phyloP scores from a whole-genome alignment of 2,329 filamentous ascomycete genomes.

The Westerdykella sp. region DNA sequence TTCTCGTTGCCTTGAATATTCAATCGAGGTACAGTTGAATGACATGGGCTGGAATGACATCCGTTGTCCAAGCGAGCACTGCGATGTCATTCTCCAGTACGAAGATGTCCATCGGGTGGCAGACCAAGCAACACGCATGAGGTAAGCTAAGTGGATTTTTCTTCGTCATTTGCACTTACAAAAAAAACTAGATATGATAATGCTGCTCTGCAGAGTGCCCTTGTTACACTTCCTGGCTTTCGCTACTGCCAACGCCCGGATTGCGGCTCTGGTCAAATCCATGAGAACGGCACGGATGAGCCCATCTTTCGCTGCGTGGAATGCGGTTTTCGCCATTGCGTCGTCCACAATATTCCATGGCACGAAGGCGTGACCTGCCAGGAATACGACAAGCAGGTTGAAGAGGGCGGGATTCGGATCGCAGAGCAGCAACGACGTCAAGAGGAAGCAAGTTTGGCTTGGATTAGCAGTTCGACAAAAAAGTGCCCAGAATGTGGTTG shows the following conservation, averaged over 20 bases:
- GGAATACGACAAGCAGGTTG: slow-evolving; percentile 32
- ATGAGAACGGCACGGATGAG: slow-evolving; percentile 41
- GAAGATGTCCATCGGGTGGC: slow-evolving; percentile 38
- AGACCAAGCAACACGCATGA: slow-evolving; percentile 14
- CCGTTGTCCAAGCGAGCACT: slow-evolving; percentile 46
- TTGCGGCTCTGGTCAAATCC: slow-evolving; percentile 50
- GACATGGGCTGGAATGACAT: slow-evolving; percentile 43
- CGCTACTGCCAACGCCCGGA: slow-evolving; percentile 48
- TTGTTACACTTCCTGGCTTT: slow-evolving; percentile 45
- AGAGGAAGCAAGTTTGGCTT: slow-evolving; percentile 21
- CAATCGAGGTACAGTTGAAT: slow-evolving; percentile 36
- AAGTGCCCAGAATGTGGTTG: slow-evolving; percentile 35
- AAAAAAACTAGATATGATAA: slow-evolving; percentile 34
- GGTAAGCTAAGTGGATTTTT: not conserved
- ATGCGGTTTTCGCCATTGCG: slow-evolving; percentile 36
- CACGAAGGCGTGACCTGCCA: slow-evolving; percentile 39
- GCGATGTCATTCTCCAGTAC: slow-evolving; percentile 41
- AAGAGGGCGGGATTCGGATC: slow-evolving; percentile 11
- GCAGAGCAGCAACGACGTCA: slow-evolving; percentile 16
- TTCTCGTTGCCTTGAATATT: slow-evolving; percentile 31
- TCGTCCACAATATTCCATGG: slow-evolving; percentile 33
- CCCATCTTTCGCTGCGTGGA: slow-evolving; percentile 41
- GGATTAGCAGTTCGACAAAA: slow-evolving; percentile 32
- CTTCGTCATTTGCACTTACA: not conserved
- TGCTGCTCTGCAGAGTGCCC: slow-evolving; percentile 39